Evolutionary conservation across 129 eudicot species (phyloP), one percentile per base, ranked within the genome.

Genomic region (Silybum marianum): DNA sequence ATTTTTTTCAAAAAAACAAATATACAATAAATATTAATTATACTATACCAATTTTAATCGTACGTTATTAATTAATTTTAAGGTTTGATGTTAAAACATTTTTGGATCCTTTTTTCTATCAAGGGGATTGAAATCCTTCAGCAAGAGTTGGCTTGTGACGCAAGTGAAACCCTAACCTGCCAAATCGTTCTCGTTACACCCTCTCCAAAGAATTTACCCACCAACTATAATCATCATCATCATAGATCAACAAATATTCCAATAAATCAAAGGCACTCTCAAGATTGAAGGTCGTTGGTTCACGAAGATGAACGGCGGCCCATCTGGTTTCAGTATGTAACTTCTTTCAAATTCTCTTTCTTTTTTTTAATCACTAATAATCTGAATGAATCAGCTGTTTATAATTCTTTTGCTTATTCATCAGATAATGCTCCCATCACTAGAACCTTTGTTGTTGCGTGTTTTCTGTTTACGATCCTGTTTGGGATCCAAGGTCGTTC

Each of bases 251-350:
- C 73, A 51, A 54, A 69, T 10, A 75, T 69, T 71, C 14, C n/a
- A 69, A 32, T 36, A 12, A 14, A 68, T 42, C 72, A 60, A 74
- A 74, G 75, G 73, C 63, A 44, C 36, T 69, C 66, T 71, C 54
- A 39, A 54, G 66, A 23, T 71, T 42, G 82, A 82, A 48, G 89
- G 90, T 87, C 88, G 88, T 88, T 90, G 85, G 88, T 86, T 84
- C 77, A 79, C 74, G 84, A 95, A 88, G 90, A 95, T 95, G 99
- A 92, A 95, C 98, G 99, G 99, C 88, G 98, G 98, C 81, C 98
- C 97, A 81, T 92, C 98, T 88, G 99, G 99, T 88, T 95, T 95
- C 89, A 93, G 99, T 95, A 88, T 12, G 93, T 83, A 73, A 7
- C 38, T 60, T 75, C 58, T 2, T 46, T 16, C 26, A 24, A 46